Percentiles rank a stretch among this genome's conserved stretches.
These are phyloP conservation scores for Laetiporus sulphureus DNA, from an alignment of 1,284 basidiomycete species.

Conservation along the genomic window DNA sequence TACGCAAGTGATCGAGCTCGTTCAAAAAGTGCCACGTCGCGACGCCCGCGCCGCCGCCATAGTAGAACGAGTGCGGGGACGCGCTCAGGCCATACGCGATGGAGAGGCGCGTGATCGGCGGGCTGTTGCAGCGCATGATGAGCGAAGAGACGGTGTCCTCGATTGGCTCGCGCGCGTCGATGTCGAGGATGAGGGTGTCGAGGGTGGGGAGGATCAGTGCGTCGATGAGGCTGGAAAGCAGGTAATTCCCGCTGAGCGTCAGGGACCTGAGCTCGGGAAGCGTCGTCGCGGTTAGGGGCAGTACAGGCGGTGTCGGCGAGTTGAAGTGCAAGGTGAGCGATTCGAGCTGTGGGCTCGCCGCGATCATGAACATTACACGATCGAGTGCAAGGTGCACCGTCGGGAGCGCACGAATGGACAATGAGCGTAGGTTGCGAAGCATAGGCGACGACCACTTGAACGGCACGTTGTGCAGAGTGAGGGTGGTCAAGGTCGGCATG, in stretches of 20 bases:
- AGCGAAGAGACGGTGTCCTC: slow-evolving; percentile 59
- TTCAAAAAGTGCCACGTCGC: slow-evolving; percentile 43
- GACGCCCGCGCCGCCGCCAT: slow-evolving; percentile 33
- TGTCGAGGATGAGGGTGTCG: slow-evolving; percentile 50
- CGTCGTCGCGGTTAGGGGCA: slow-evolving; percentile 47
- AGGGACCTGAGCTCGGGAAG: slow-evolving; percentile 47
- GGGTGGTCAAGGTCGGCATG: slow-evolving; percentile 40
- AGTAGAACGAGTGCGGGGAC: slow-evolving; percentile 33
- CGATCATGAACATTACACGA: slow-evolving; percentile 54
- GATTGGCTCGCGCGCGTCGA: slow-evolving; percentile 60
- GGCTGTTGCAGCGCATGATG: slow-evolving; percentile 47
- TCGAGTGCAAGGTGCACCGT: slow-evolving; percentile 56
- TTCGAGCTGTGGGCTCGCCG: slow-evolving; percentile 48
- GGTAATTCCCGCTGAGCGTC: slow-evolving; percentile 56
- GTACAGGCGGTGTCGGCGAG: slow-evolving; percentile 48
- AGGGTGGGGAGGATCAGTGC: slow-evolving; percentile 50
- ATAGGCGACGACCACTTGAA: slow-evolving; percentile 72
- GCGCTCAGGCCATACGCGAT: slow-evolving; percentile 46
- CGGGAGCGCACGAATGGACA: slow-evolving; percentile 60
- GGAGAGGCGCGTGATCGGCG: slow-evolving; percentile 48
- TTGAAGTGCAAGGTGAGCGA: slow-evolving; percentile 53
- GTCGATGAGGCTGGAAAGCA: slow-evolving; percentile 57
- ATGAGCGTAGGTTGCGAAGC: slow-evolving; percentile 47
- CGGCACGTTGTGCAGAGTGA: slow-evolving; percentile 63
- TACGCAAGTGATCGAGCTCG: slow-evolving; percentile 42